These are phyloP conservation scores for Cercospora canescens DNA, from an alignment of 2,329 filamentous ascomycete genomes.

Conservation along the genomic window DNA sequence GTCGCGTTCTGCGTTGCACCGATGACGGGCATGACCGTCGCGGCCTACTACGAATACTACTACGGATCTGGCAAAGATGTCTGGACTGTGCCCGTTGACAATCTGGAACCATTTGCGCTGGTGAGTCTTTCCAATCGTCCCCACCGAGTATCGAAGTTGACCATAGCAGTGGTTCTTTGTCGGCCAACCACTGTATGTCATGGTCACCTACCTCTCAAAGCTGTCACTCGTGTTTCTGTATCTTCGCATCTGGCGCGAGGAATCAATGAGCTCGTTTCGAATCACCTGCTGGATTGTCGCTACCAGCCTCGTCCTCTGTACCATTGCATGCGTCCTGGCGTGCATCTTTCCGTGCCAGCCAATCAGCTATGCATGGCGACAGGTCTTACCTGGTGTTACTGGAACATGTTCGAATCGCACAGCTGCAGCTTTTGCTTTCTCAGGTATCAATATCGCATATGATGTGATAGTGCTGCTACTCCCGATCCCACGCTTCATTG, in stretches of 20 bases:
- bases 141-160: no score
- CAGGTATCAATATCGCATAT: constrained; percentile 14
- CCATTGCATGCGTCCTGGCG: constrained; percentile 7
- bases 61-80: constrained; percentile 6
- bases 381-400: constrained; percentile 2
- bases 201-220: constrained; percentile 12
- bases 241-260: constrained; percentile 9
- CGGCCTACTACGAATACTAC: constrained; percentile 3
- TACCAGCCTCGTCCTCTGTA: neutral
- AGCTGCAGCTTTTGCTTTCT: constrained; percentile 11
- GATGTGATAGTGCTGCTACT: constrained; percentile 13
- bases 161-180: constrained; percentile 14
- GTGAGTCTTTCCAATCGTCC: neutral
- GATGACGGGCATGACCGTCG: constrained; percentile 7
- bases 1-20: neutral
- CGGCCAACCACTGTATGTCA: constrained; percentile 13
- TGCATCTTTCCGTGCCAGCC: constrained; percentile 16
- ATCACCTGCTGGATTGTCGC: constrained; percentile 10
- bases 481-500: constrained; percentile 8
- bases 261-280: constrained; percentile 6
- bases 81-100: neutral
- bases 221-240: constrained; percentile 18
- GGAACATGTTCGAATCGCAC: constrained; percentile 14
- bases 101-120: neutral
- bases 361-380: constrained; percentile 11